A percentile compares a stretch with the other conserved stretches of the same genome.
phyloP scores from a whole-genome alignment of 768 basidiomycete genomes.

The Boletus sensibilis region DNA sequence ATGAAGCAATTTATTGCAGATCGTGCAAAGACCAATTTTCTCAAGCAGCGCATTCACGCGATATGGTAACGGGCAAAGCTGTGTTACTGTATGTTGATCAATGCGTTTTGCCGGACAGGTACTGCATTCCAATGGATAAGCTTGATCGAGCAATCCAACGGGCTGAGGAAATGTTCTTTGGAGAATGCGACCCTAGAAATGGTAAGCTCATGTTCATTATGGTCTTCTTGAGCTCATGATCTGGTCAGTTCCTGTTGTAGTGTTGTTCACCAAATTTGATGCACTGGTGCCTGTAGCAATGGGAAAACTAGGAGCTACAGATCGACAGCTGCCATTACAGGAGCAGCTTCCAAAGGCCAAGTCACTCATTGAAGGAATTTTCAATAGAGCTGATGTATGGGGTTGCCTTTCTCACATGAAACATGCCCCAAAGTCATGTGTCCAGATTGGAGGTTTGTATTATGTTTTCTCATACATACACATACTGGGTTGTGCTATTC shows the following conservation, averaged over 20 bases:
- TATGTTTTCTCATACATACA: too few relatives aligned
- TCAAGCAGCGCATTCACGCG: slow-evolving; percentile 5
- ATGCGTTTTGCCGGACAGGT: neutral
- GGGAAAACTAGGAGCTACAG: neutral
- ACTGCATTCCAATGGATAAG: slow-evolving; percentile 3
- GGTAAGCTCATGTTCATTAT: too few relatives aligned
- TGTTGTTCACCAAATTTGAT: slow-evolving; percentile 2
- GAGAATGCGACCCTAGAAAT: too few relatives aligned
- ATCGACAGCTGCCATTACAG: neutral
- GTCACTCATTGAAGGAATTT: neutral
- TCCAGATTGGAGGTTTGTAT: neutral
- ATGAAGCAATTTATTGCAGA: neutral
- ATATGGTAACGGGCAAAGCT: neutral
- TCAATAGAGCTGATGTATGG: too few relatives aligned
- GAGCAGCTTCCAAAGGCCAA: neutral
- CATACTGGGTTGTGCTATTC: too few relatives aligned
- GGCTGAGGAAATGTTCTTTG: too few relatives aligned
- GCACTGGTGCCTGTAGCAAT: neutral
- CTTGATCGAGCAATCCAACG: neutral
- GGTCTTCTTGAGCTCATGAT: neutral
- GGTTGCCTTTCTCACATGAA: neutral
- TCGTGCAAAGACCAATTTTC: neutral
- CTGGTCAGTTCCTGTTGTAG: too few relatives aligned
- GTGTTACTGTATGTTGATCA: too few relatives aligned
- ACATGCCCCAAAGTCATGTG: neutral